phyloP scores from a whole-genome alignment of 106 monocot genomes.

The Dendrobium chrysotoxum region DNA sequence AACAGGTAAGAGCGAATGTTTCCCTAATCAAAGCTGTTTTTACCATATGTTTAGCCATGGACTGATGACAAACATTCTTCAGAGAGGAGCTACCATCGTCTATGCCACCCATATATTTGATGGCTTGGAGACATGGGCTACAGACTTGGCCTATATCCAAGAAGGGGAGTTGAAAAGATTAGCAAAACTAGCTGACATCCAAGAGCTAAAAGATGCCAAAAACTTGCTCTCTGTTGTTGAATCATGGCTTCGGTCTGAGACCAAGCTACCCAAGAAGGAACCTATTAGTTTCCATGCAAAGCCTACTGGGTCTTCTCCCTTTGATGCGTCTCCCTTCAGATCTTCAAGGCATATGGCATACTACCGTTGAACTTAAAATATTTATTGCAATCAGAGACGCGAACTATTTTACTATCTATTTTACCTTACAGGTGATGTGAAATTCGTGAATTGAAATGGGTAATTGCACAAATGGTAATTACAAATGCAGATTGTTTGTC shows the following conservation, averaged over 20 bases:
- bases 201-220: conserved; percentile 49
- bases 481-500: not conserved
- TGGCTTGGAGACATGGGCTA: conserved; percentile 90
- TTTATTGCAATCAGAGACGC: no score
- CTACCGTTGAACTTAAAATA: conserved; percentile 55
- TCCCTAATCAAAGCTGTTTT: not conserved
- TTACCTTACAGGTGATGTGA: not conserved
- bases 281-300: not conserved
- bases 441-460: not conserved
- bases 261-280: conserved; percentile 46
- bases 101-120: conserved; percentile 99
- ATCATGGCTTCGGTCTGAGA: conserved; percentile 79
- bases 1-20: conserved; percentile 40
- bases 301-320: conserved; percentile 36
- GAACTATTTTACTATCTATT: no score
- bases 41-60: not conserved
- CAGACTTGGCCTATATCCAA: conserved; percentile 83
- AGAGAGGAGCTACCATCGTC: conserved; percentile 95
- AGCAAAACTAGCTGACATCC: conserved; percentile 42
- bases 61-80: conserved; percentile 3
- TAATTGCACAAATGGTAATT: not conserved
- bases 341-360: conserved; percentile 95
- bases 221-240: conserved; percentile 93
- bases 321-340: conserved; percentile 69
- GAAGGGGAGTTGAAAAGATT: conserved; percentile 72